Evolutionary conservation across 306 rosid genomes (phyloP).

Genomic region (Fragaria ananassa): DNA sequence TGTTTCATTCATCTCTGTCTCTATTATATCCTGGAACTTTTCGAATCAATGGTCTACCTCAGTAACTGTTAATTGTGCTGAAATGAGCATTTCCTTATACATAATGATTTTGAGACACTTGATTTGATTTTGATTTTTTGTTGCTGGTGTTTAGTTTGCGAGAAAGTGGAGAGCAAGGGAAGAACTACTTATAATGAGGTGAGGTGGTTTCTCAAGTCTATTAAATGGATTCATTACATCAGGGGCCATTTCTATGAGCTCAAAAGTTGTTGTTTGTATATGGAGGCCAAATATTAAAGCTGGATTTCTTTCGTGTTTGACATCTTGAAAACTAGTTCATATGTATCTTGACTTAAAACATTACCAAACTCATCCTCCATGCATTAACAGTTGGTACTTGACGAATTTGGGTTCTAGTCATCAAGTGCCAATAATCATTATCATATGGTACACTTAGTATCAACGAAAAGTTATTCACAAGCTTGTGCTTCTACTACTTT

Average conservation of each 20-base stretch:
- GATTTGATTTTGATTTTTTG: slow-evolving; percentile 25
- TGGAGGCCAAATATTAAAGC: background rate
- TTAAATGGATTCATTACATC: background rate
- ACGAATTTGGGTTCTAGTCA: background rate
- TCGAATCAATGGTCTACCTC: background rate
- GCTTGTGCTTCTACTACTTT: background rate
- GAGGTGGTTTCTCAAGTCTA: slow-evolving; percentile 25
- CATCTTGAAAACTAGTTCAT: background rate
- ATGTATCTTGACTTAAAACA: background rate
- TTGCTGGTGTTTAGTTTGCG: slow-evolving; percentile 63
- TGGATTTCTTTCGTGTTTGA: background rate
- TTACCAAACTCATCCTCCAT: background rate
- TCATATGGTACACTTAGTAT: background rate
- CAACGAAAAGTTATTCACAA: background rate
- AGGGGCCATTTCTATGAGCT: background rate
- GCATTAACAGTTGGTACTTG: background rate
- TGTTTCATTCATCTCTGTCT: slow-evolving; percentile 26
- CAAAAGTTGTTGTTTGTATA: background rate
- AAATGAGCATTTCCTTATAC: slow-evolving; percentile 2
- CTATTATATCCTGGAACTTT: background rate
- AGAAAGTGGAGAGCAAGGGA: slow-evolving; percentile 97
- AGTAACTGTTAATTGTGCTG: background rate
- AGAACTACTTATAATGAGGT: slow-evolving; percentile 98
- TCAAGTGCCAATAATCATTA: background rate
- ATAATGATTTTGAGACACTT: slow-evolving; percentile 13